These are phyloP conservation scores for Moringa oleifera DNA, from an alignment of 345 rosid genomes.

Conservation along the genomic window DNA sequence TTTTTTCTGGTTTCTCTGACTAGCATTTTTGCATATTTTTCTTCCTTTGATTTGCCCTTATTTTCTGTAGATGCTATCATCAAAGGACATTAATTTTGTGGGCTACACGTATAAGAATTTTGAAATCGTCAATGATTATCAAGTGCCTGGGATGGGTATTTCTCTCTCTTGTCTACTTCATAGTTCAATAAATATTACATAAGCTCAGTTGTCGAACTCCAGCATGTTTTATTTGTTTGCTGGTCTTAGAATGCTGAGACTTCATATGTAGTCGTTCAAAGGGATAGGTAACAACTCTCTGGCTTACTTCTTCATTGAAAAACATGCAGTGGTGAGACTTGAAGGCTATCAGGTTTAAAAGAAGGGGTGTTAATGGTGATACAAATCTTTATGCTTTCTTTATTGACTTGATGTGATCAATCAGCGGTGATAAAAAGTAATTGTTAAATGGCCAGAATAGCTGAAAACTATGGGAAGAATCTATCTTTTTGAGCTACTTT, in stretches of 20 bases:
- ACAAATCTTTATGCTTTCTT: not conserved
- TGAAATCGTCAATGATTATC: constrained; percentile 80
- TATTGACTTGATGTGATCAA: not conserved
- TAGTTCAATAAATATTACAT: not conserved
- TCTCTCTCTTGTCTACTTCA: constrained; percentile 5
- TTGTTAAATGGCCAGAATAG: not conserved
- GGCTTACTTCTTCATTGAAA: too few species aligned
- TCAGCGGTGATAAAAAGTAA: not conserved
- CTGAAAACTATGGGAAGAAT: not conserved
- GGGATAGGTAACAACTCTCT: too few species aligned
- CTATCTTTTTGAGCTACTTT: not conserved
- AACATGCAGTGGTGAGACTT: too few species aligned
- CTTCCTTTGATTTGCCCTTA: not conserved
- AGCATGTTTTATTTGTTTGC: not conserved
- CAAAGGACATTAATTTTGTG: constrained; percentile 75
- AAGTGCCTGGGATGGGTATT: constrained; percentile 77
- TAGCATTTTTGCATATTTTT: not conserved
- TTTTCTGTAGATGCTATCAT: constrained; percentile 65
- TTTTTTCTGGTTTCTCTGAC: not conserved
- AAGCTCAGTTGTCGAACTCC: not conserved
- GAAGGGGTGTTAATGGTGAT: not conserved
- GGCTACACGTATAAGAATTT: constrained; percentile 82
- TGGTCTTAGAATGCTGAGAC: not conserved
- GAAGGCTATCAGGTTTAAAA: too few species aligned
- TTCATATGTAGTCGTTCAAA: too few species aligned